These are phyloP conservation scores for Calocybe cyanea DNA, from an alignment of 768 basidiomycete genomes.

Conservation along the genomic window DNA sequence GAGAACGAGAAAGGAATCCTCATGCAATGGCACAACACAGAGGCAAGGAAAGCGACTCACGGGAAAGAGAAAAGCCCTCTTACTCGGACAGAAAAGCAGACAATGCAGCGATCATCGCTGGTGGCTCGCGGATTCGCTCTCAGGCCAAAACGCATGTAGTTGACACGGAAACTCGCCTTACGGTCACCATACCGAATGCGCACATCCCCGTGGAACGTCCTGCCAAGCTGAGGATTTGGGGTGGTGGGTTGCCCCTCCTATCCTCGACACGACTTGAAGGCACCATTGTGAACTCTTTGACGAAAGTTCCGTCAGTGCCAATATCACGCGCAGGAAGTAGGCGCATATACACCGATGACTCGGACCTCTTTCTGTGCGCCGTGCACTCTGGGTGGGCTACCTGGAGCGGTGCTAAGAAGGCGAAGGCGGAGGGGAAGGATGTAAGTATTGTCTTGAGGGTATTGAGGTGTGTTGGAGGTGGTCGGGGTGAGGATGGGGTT, in stretches of 20 bases:
- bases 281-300: no score
- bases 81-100: no score
- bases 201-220: conserved; percentile 57
- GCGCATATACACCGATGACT: conserved; percentile 74
- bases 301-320: background rate
- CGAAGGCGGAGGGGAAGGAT: conserved; percentile 36
- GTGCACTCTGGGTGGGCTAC: conserved; percentile 61
- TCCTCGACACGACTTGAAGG: background rate
- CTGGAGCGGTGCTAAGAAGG: conserved; percentile 39
- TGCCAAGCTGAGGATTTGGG: conserved; percentile 60
- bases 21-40: no score
- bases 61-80: no score
- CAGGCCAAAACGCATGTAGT: no score
- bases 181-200: conserved; percentile 56
- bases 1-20: no score
- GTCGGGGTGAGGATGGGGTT: conserved; percentile 21
- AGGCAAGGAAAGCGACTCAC: no score
- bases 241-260: conserved; percentile 50
- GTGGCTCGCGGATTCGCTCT: no score
- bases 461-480: conserved; percentile 29
- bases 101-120: no score
- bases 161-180: conserved; percentile 43
- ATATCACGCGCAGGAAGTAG: conserved; percentile 9
- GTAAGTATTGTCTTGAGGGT: conserved; percentile 37
- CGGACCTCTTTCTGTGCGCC: conserved; percentile 65